Base-by-base conservation (phyloP, 2,329 filamentous ascomycete genomes). In the Apiospora koreana region DNA sequence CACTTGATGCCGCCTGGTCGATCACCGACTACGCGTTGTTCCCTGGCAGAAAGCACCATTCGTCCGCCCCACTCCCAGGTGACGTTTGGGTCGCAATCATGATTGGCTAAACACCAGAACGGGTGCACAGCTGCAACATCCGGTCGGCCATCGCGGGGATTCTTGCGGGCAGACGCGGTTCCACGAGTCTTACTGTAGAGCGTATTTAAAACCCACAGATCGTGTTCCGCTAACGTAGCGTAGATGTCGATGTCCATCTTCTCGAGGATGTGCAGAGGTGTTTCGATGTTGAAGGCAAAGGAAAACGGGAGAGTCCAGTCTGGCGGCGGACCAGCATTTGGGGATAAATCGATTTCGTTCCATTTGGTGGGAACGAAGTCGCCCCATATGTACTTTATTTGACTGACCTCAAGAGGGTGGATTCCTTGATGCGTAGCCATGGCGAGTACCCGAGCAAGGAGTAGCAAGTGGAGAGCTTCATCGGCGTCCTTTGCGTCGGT, bases 71-170 rank as follows among this genome's bases (percentile, higher is more conserved):
- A 98, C 77, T 97, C 93, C 96, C 96, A 99, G 3, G 89, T 89
- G 48, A 98, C 94, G 80, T 97, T 98, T 10, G 96, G 96, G 78
- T 97, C 91, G 81, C 96, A 99, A 79, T 94, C 94, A 80, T 99
- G 96, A 77, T 99, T 99, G 38, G 95, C 95, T 41, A 98, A 86
- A 81, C 95, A 98, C 94, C 96, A 99, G 75, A 97, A 90, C 1
- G 95, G 94, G 82, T 98, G 95, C 38, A 98, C 95, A 38, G 95
- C 95, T 38, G 94, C 94, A 5, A 97, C 92, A 76, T 98, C 96
- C 0, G 96, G 95, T 12, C 93, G 89, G 3, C 94, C 93, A 73
- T 95, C 93, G 75, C 88, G 88, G 0, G 87, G 87, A 72, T 89
- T 94, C 74, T 96, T 91, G 48, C 93, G 89, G 5, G 95, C 95